Percentiles rank a stretch among this genome's conserved stretches.
These are phyloP conservation scores for Ottelia alismoides DNA, from an alignment of 106 monocot species.

Conservation along the genomic window DNA sequence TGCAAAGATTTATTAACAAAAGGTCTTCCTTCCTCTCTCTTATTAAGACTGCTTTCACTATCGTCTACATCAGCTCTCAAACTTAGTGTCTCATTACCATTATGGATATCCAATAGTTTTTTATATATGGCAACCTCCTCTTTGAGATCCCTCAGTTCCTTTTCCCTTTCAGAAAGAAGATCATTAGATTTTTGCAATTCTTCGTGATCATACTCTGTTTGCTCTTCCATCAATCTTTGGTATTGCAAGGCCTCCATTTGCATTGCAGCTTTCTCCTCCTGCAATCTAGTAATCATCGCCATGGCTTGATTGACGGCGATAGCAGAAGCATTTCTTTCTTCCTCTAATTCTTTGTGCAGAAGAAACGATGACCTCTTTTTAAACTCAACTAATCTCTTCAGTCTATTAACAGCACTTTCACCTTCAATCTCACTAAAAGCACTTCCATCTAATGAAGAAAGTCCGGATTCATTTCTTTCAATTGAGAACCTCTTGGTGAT, in stretches of 20 bases:
- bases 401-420: constrained; percentile 37
- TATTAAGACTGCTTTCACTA: no score
- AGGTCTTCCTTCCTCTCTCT: no score
- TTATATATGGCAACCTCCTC: constrained; percentile 38
- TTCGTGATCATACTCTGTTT: constrained; percentile 81
- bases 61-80: no score
- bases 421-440: constrained; percentile 69
- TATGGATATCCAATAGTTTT: no score
- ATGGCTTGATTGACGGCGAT: constrained; percentile 82
- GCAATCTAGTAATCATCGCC: constrained; percentile 95
- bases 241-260: constrained; percentile 96
- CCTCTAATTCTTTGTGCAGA: constrained; percentile 76
- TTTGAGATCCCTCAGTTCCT: constrained; percentile 56
- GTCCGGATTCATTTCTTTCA: constrained; percentile 61
- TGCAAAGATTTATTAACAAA: no score
- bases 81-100: no score
- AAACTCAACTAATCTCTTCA: constrained; percentile 61
- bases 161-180: constrained; percentile 49
- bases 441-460: constrained; percentile 58
- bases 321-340: constrained; percentile 86
- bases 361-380: constrained; percentile 64
- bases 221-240: constrained; percentile 94
- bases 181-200: constrained; percentile 50
- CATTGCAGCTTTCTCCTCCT: constrained; percentile 95
- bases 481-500: constrained; percentile 44